Evolutionary conservation across 2,329 filamentous ascomycete genomes (phyloP), one percentile per base, ranked within the genome.

Genomic region (Trichothecium roseum): DNA sequence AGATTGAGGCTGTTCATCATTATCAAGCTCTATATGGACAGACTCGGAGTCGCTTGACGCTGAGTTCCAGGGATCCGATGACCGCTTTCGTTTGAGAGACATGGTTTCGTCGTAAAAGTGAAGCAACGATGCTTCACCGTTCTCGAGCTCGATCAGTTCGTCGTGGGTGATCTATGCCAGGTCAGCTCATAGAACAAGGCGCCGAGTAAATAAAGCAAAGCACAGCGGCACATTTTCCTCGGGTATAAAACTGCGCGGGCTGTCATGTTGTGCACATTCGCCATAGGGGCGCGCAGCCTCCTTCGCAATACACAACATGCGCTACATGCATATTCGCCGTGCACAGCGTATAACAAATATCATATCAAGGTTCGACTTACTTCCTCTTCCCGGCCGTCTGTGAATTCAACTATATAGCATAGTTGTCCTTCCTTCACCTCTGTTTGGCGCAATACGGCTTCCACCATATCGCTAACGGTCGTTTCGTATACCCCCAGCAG

Each of bases 311-410:
- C 16, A 22, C 14, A 38, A 32, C 4, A 17, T 17, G 15, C 30
- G 16, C 17, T 35, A 22, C 37, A 28, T 14, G 8, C n/a, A 14
- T 18, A n/a, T 16, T 15, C 8, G 13, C 24, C 10, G 8, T 18
- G 20, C 20, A 24, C 10, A 24, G 10, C n/a, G n/a, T n/a, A 39
- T 20, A 32, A 32, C 16, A 34, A 16, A 18, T 34, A 28, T n/a
- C 18, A 9, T 17, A 9, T 5, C 20, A 16, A 10, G 17, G 15
- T 6, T 9, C n/a, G 20, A 61, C 66, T 57, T 56, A 71, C 68
- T 45, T 57, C 39, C 36, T 66, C 56, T 41, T 60, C 44, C 34
- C 58, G 55, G 17, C 66, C 67, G 42, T 70, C 66, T 20, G 59
- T 58, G 32, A 68, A 69, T 39, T 68, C 64, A 9, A 64, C 52